Evolutionary conservation across 768 basidiomycete genomes (phyloP).

Genomic region (Russula emetica): DNA sequence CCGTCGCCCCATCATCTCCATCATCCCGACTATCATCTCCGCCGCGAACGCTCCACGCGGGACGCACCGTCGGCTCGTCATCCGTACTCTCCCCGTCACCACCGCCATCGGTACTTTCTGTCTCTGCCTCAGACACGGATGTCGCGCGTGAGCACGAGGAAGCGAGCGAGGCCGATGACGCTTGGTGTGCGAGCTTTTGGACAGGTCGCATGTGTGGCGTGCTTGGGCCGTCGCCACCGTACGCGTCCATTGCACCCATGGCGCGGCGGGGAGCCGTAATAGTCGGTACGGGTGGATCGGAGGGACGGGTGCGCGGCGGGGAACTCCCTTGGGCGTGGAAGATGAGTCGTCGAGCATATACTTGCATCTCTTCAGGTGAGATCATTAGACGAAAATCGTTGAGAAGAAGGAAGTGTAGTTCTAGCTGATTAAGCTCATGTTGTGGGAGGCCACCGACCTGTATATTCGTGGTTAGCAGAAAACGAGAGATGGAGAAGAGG

Average conservation of each 20-base stretch:
- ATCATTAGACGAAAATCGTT: slow-evolving; percentile 94
- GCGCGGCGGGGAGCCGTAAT: slow-evolving; percentile 33
- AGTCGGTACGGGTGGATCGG: slow-evolving; percentile 9
- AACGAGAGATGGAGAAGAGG: slow-evolving; percentile 5
- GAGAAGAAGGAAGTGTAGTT: slow-evolving; percentile 92
- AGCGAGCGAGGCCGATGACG: slow-evolving; percentile 27
- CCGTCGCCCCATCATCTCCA: slow-evolving; percentile 8
- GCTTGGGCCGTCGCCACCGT: slow-evolving; percentile 25
- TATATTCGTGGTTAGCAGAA: slow-evolving; percentile 12
- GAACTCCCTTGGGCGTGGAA: slow-evolving; percentile 48
- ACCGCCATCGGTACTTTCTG: slow-evolving; percentile 35
- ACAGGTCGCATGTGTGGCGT: slow-evolving; percentile 23
- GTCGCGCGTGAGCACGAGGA: slow-evolving; percentile 33
- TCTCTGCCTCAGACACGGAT: slow-evolving; percentile 36
- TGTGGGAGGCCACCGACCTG: slow-evolving; percentile 95
- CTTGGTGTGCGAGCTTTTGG: slow-evolving; percentile 22
- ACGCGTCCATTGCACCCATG: slow-evolving; percentile 50
- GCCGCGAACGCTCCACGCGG: slow-evolving; percentile 29
- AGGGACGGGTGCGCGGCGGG: slow-evolving; percentile 26
- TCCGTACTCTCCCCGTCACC: slow-evolving; percentile 57
- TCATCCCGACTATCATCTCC: slow-evolving; percentile 21
- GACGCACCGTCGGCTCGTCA: slow-evolving; percentile 79
- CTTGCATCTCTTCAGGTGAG: slow-evolving; percentile 86
- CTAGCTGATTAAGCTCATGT: slow-evolving; percentile 90
- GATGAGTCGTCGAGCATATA: slow-evolving; percentile 87